Conservation (phyloP, 1,284 basidiomycete species). For the Meripilus lineatus region DNA sequence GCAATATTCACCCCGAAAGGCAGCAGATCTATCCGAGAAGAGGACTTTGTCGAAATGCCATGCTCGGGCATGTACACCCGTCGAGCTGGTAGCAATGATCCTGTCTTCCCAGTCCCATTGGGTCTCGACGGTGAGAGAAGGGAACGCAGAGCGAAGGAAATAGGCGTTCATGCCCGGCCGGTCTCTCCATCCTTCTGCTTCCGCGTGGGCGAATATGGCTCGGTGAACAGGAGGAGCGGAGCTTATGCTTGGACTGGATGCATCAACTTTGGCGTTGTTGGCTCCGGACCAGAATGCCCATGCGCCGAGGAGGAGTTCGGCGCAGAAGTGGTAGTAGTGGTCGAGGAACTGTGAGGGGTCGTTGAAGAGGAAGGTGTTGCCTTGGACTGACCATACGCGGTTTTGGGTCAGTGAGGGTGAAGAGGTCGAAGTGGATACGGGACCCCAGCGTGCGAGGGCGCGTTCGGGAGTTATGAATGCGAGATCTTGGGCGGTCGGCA, state of each 20-base stretch:
- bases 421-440: constrained; percentile 24
- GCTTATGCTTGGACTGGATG: constrained; percentile 14
- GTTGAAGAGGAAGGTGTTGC: constrained; percentile 68
- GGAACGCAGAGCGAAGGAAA: constrained; percentile 73
- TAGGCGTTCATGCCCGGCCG: constrained; percentile 68
- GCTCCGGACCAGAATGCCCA: constrained; percentile 71
- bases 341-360: constrained; percentile 68
- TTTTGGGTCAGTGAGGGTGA: constrained; percentile 32
- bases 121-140: constrained; percentile 65
- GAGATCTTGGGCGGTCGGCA: constrained; percentile 63
- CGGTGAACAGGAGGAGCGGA: constrained; percentile 51
- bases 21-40: constrained; percentile 69
- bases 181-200: constrained; percentile 65
- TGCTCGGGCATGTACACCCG: constrained; percentile 36
- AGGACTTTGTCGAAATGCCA: constrained; percentile 60
- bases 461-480: constrained; percentile 53
- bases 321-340: constrained; percentile 83
- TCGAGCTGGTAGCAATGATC: constrained; percentile 35
- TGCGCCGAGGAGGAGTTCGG: constrained; percentile 68
- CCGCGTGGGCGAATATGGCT: constrained; percentile 61
- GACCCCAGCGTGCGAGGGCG: constrained; percentile 60
- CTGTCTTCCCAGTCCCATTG: constrained; percentile 68
- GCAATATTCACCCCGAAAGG: constrained; percentile 61
- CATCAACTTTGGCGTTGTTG: constrained; percentile 22
- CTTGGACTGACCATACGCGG: constrained; percentile 60